phyloP scores from a whole-genome alignment of 306 rosid genomes.

The Rosa persica region DNA sequence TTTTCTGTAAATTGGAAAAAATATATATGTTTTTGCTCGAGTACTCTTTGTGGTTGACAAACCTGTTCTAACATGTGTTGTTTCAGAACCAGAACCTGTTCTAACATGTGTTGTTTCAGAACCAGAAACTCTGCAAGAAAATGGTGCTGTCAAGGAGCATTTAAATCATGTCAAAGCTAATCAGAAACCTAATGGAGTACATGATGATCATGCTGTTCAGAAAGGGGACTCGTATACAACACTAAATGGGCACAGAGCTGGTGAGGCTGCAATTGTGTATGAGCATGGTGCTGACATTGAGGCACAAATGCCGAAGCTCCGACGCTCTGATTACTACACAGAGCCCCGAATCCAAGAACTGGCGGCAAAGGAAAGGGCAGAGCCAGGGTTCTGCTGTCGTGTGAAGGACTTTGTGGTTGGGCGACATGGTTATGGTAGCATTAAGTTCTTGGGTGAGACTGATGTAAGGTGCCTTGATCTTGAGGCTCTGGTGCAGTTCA shows the following conservation, averaged over 20 bases:
- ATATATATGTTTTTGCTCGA: background rate
- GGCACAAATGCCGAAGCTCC: constrained; percentile 96
- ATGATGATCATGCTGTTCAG: constrained; percentile 58
- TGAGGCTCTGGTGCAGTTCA: constrained; percentile 81
- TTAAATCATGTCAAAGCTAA: constrained; percentile 43
- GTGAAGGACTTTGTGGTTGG: constrained; percentile 91
- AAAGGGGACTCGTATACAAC: constrained; percentile 70
- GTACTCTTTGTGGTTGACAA: background rate
- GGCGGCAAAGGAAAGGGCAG: constrained; percentile 96
- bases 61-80: constrained; percentile 20
- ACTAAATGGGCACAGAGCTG: constrained; percentile 89
- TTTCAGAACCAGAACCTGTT: constrained; percentile 54
- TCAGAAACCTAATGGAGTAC: constrained; percentile 53
- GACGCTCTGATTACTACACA: constrained; percentile 84
- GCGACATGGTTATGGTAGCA: constrained; percentile 87
- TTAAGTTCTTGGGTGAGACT: constrained; percentile 86
- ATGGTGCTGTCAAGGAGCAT: constrained; percentile 50
- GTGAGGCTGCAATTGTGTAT: constrained; percentile 96
- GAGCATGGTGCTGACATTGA: constrained; percentile 97
- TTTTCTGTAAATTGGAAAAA: background rate
- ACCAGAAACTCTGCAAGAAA: constrained; percentile 47
- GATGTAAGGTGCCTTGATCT: constrained; percentile 90
- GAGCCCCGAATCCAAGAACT: constrained; percentile 86
- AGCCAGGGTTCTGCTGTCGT: constrained; percentile 83
- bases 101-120: constrained; percentile 37